Percentiles rank a stretch among this genome's conserved stretches.
Conservation (phyloP, 2,329 filamentous ascomycete genomes). For the Ceratocystis diversiconidia region DNA sequence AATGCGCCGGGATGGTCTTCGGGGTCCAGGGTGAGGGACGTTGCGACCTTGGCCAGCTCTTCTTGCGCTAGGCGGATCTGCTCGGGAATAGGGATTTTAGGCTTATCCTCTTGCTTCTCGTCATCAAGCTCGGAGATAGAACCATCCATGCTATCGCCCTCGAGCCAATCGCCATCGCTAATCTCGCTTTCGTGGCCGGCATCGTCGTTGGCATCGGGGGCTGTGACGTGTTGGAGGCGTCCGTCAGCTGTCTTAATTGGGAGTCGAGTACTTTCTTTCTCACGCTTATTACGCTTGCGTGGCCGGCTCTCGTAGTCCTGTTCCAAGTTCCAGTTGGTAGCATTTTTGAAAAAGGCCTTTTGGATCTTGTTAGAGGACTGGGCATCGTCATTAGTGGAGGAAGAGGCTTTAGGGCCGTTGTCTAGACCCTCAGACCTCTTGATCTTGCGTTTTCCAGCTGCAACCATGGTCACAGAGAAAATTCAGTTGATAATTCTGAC, state of each 20-base stretch:
- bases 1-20: constrained; percentile 77
- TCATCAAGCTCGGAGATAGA: constrained; percentile 37
- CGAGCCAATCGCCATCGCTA: constrained; percentile 45
- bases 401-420: neutral
- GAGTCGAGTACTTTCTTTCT: constrained; percentile 57
- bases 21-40: constrained; percentile 73
- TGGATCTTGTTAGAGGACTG: constrained; percentile 31
- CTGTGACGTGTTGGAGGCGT: constrained; percentile 42
- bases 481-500: neutral
- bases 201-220: constrained; percentile 46
- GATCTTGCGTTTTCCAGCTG: constrained; percentile 12
- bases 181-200: constrained; percentile 38
- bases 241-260: constrained; percentile 82
- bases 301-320: constrained; percentile 76
- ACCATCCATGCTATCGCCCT: constrained; percentile 37
- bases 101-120: constrained; percentile 35
- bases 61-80: constrained; percentile 83
- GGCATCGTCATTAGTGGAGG: neutral
- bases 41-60: constrained; percentile 72
- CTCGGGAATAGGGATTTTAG: constrained; percentile 57
- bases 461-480: constrained; percentile 8
- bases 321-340: constrained; percentile 77
- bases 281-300: constrained; percentile 61
- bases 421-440: constrained; percentile 11
- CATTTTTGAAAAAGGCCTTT: constrained; percentile 56